A percentile compares a stretch with the other conserved stretches of the same genome.
Evolutionary conservation across 768 basidiomycete genomes (phyloP).

Genomic region (Russula earlei): DNA sequence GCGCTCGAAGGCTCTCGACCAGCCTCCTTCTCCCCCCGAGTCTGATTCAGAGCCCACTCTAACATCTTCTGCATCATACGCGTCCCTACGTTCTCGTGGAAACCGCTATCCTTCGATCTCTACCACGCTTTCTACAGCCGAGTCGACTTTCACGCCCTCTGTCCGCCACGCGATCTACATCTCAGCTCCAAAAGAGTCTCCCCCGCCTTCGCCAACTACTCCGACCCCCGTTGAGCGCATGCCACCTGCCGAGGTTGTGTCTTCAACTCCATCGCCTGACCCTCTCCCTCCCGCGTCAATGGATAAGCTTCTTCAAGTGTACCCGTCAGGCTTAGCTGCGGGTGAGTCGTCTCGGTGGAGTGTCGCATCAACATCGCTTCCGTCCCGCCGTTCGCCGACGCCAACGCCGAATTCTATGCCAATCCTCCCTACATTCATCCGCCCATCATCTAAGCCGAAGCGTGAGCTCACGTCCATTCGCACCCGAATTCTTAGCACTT

Average conservation of each 20-base stretch:
- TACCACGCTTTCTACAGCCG: slow-evolving; percentile 17
- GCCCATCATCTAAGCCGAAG: background rate
- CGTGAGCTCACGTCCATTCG: slow-evolving; percentile 14
- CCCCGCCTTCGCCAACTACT: slow-evolving; percentile 12
- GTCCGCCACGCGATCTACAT: slow-evolving; percentile 14
- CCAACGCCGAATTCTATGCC: slow-evolving; percentile 15
- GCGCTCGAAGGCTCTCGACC: slow-evolving; percentile 15
- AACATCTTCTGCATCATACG: slow-evolving; percentile 19
- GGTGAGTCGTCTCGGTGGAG: slow-evolving; percentile 19
- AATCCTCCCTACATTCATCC: slow-evolving; percentile 1
- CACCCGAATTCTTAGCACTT: slow-evolving; percentile 18
- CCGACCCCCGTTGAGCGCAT: slow-evolving; percentile 7
- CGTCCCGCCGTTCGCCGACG: slow-evolving; percentile 4
- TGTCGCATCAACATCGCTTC: slow-evolving; percentile 16
- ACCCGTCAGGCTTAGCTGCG: slow-evolving; percentile 10
- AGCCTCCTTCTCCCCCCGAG: background rate
- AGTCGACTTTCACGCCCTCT: slow-evolving; percentile 4
- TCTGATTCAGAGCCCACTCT: slow-evolving; percentile 15
- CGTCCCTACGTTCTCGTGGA: slow-evolving; percentile 17
- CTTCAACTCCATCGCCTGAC: background rate
- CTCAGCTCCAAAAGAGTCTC: background rate
- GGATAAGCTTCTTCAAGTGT: slow-evolving; percentile 12
- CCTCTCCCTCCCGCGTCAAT: background rate
- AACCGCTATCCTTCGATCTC: slow-evolving; percentile 20
- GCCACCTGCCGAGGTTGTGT: background rate